Evolutionary conservation across 1,284 basidiomycete species (phyloP), one percentile per base, ranked within the genome.

Genomic region (Trametes pubescens): DNA sequence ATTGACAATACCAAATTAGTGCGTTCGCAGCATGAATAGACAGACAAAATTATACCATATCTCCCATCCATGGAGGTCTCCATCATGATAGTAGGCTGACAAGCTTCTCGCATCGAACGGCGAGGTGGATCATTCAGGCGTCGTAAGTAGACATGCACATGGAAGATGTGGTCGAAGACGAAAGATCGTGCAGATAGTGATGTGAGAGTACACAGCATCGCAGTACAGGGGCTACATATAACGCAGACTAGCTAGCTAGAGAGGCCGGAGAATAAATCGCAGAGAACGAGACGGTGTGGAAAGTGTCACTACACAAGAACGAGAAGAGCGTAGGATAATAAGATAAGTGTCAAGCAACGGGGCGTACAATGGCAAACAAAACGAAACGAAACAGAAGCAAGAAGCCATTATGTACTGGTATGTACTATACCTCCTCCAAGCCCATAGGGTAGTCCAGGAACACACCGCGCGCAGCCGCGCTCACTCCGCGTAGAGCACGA

Each of bases 401-500:
- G 63, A 62, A 63, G 60, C 29, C 46, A 62, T 64, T 64, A 68
- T 61, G 62, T 60, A 60, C 61, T 51, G 49, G 48, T 65, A 65
- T 61, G 57, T 63, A 59, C 56, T 29, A 49, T 58, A 53, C 29
- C 51, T 61, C 44, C 57, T 57, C 43, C 53, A 18, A 37, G 37
- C 38, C 32, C 32, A 35, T 9, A 32, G 3, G 29, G 29, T 49
- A 59, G 55, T 58, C 56, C 40, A 57, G 38, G 22, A 51, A 54
- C 37, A 54, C 37, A 49, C 18, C 24, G 34, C 24, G 46, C 40
- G 51, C 38, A 35, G 6, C n/a, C 7, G 34, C 3, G 37, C 35
- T 81, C 70, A 90, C 70, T 90, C 89, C 58, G 95, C 95, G 74
- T 93, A 98, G 67, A 98, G 81, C 51, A 96, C 88, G 76, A 97